Base-by-base conservation (phyloP, 352 stramenopile genomes). In the Blastocystis sp. region DNA sequence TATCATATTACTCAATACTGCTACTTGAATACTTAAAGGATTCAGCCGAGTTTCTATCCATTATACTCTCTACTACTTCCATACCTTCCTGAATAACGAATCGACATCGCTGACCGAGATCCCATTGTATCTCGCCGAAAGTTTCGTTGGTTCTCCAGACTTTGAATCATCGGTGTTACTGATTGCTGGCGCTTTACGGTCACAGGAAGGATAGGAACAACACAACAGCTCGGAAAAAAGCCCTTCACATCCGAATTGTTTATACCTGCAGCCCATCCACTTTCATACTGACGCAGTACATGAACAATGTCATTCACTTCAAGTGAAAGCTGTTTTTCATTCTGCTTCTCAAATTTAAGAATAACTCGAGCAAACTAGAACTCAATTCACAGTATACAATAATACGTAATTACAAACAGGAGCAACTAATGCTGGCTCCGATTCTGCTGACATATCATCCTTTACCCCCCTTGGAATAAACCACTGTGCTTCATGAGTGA, bases 381-480 rank as follows among this genome's bases (percentile, higher is more conserved):
- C 19, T 35, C 51, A 37, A 53, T 30, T 11, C 73, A 4, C 15
- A 11, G 6, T 5, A 51, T 7, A 44, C 6, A n/a, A 15, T 9
- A 27, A 53, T 68, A 84, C 73, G 40, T 84, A 84, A 84, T 84
- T 84, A 33, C 73, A 27, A 19, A 53, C 30, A 37, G 73, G 33
- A 35, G 33, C 30, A 27, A 68, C 51, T 15, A 51, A 17, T 5
- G 24, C 4, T 3, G 42, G 15, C n/a, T 48, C 33, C 33, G 53
- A 15, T 1, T 66, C 33, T 19, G 48, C 22, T 42, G 24, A 15
- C 6, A 33, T 17, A 33, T 9, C 3, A 13, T 37, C 53, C 24
- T 66, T 42, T 22, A 84, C 35, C 48, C 73, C 73, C n/a, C 17
- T 24, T 2, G 73, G 73, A 48, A 58, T 15, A 9, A 24, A 37